Percentiles rank a stretch among this genome's conserved stretches.
Evolutionary conservation across 495 filamentous ascomycete genomes (phyloP).

Genomic region (Neurospora sp.): DNA sequence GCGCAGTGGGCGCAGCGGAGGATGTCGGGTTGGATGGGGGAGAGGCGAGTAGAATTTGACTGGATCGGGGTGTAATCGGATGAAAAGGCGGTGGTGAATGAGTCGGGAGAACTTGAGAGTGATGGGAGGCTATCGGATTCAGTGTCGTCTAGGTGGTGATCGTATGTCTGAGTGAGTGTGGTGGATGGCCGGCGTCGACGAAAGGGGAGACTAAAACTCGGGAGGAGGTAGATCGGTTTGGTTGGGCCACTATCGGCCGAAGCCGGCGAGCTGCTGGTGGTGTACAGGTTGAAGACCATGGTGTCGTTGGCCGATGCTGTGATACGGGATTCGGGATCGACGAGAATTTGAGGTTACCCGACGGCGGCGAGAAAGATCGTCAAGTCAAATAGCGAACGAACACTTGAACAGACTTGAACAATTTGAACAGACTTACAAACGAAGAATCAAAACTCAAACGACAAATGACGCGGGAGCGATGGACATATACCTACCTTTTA

Average conservation of each 20-base stretch:
- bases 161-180: neutral
- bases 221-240: constrained; percentile 42
- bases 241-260: constrained; percentile 24
- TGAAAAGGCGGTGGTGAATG: constrained; percentile 14
- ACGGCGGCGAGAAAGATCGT: neutral
- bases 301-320: neutral
- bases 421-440: neutral
- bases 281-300: constrained; percentile 17
- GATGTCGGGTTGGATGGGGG: constrained; percentile 30
- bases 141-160: neutral
- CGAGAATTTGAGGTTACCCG: neutral
- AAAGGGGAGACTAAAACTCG: constrained; percentile 34
- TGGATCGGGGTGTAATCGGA: neutral
- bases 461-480: neutral
- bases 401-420: neutral
- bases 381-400: neutral
- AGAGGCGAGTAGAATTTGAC: constrained; percentile 7
- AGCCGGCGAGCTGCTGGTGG: constrained; percentile 2
- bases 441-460: neutral
- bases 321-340: neutral
- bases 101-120: constrained; percentile 26
- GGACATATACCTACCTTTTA: neutral
- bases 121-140: constrained; percentile 8
- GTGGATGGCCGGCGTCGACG: constrained; percentile 22
- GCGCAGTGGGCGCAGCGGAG: constrained; percentile 68